Base-by-base conservation (phyloP, 352 stramenopile genomes). In the Phytophthora constricta region DNA sequence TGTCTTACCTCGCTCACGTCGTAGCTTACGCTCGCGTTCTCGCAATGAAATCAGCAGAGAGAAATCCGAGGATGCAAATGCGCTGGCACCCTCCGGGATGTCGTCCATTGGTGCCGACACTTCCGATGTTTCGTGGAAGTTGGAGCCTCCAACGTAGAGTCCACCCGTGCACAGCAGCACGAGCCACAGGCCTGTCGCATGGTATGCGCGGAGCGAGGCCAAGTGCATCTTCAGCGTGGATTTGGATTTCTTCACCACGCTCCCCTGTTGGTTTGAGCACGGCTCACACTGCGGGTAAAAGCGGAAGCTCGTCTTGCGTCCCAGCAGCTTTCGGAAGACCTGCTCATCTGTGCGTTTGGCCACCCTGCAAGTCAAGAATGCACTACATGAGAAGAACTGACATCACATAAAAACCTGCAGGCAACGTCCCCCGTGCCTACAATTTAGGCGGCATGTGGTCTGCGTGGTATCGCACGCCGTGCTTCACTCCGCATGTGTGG, bases 361-460 rank as follows among this genome's bases (percentile, higher is more conserved):
- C 33, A 93, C 73, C 13, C 86, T 93, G 64, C 26, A 65, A 17
- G 28, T 26, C 54, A n/a, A 59, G 13, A 56, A 3, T 42, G 33
- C 13, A 46, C 22, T 63, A 14, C 27, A 63, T 20, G 31, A 20
- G 17, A 25, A 33, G 5, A 7, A 37, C 31, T 1, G 7, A 43
- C 22, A 14, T 49, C 55, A 58, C 28, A 3, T 51, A 45, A 47
- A 4, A 43, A 50, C 9, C 9, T n/a, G n/a, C n/a, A n/a, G n/a
- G 51, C 16, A 26, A 60, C 17, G 13, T 2, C 43, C 16, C 33
- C 25, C 23, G n/a, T 16, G 17, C 82, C 10, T 76, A 95, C 88
- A 88, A 58, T 68, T 89, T 93, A n/a, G 86, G 88, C 1, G 88
- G 88, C 85, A 92, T 91, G 72, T 96, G 88, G 55, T 96, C 88